Evolutionary conservation across 2,329 filamentous ascomycete genomes (phyloP), one percentile per base, ranked within the genome.

Genomic region (Phialocephala subalpina): DNA sequence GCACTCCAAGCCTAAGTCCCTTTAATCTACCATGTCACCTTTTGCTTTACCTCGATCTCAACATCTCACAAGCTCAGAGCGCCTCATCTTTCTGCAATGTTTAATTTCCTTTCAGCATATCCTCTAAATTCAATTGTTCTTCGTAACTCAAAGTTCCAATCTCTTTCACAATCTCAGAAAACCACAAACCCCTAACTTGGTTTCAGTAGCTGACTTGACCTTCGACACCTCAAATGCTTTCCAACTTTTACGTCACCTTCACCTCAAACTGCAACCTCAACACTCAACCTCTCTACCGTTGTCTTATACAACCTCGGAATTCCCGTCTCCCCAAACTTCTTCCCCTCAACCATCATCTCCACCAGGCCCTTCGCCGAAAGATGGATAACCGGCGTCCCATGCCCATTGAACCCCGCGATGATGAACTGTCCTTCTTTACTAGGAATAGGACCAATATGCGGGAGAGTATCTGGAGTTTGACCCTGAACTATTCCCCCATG

Each of bases 361-460:
- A 77, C 79, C 11, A 84, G 60, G 0, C 77, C 81, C 65, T 80
- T 80, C 4, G 77, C 78, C 6, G 77, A 72, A 0, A 82, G 74
- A 18, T 80, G 81, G 16, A 83, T 79, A 25, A 82, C 68, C 0
- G 81, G 78, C 82, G 86, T 86, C 16, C 55, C 55, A 38, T 35
- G 35, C 18, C 33, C 55, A 38, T 57, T 57, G 20, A 57, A 57
- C 16, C 55, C 55, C 1, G 55, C 55, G 14, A 38, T 35, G 9
- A 57, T 57, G 33, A 36, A 57, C 35, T 38, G 29, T 20, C 55
- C 20, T 12, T 35, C 29, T 5, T 38, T 35, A 2, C 55, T 16
- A 2, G 33, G 29, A 8, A 57, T 33, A 3, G 20, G 8, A 6
- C 33, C 55, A 57, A 57, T 27, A 25, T 57, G 29, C 7, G 53